Base-by-base conservation (phyloP, 352 stramenopile species). In the Elongisporangium undulatum region DNA sequence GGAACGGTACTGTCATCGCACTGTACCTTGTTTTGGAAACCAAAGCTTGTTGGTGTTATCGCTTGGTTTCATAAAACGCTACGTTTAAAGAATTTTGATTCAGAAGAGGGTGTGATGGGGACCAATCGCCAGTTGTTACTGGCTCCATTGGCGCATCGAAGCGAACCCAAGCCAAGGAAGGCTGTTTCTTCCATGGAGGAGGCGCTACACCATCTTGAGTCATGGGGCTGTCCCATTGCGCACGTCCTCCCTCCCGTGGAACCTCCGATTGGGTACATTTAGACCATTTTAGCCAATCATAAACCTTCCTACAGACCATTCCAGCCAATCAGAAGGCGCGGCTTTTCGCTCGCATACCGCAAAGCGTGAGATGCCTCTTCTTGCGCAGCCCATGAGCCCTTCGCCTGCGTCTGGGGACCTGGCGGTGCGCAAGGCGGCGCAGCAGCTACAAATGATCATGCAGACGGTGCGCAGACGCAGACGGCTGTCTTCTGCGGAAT, bases 381-480 rank as follows among this genome's bases (percentile, higher is more conserved):
- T 20, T 39, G 64, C 10, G 41, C 64, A 64, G 20, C 61, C 5
- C 29, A 41, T 41, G 59, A 71, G 23, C 61, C 65, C 15, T 61
- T 64, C 4, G 4, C 8, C 29, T 41, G 8, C 29, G 29, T 41
- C 29, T 41, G 29, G 29, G 29, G 29, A 41, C 9, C 29, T 63
- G 51, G 67, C 63, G 26, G 64, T 90, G 13, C 76, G 85, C 54
- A 68, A 69, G 51, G 72, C 76, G 0, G 66, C 80, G 6, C 69
- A 83, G 54, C 72, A 87, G 56, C 76, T 88, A 8, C 75, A 85
- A 17, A 68, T 67, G 17, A 77, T 77, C 15, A 84, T 88, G 41
- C 66, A 58, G n/a, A 78, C 68, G 57, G 64, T 64, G 15, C 67
- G 70, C n/a, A 59, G 58, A 20, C 64, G 62, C 0, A 65, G 72